phyloP scores from a whole-genome alignment of 805 yeast species.

The Zygotorulaspora danielsina region DNA sequence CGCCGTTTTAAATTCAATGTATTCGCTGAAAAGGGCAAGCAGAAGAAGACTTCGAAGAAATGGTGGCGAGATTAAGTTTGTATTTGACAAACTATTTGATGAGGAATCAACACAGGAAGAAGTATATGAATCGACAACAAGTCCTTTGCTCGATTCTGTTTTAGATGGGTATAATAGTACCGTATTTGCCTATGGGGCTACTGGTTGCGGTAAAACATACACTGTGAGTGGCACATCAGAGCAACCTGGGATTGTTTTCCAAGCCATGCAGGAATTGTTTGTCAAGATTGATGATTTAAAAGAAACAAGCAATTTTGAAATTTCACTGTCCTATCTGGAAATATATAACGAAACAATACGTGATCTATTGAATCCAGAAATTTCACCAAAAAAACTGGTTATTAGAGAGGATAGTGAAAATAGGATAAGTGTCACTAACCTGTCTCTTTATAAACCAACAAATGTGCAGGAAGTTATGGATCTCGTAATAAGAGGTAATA shows the following conservation, averaged over 20 bases:
- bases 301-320: constrained; percentile 54
- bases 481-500: constrained; percentile 65
- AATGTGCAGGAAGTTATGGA: constrained; percentile 75
- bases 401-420: constrained; percentile 69
- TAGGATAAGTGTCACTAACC: constrained; percentile 62
- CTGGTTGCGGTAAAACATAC: constrained; percentile 97
- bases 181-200: constrained; percentile 94
- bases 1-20: constrained; percentile 28
- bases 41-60: constrained; percentile 21
- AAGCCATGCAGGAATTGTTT: constrained; percentile 75
- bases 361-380: constrained; percentile 65
- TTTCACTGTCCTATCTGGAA: constrained; percentile 72
- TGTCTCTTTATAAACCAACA: constrained; percentile 57
- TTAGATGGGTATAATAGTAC: constrained; percentile 87
- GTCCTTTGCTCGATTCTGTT: constrained; percentile 67
- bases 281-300: constrained; percentile 50
- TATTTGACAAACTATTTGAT: constrained; percentile 77
- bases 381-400: constrained; percentile 43
- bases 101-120: constrained; percentile 58
- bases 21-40: constrained; percentile 20
- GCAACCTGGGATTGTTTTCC: constrained; percentile 73
- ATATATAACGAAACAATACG: constrained; percentile 87
- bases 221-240: constrained; percentile 75
- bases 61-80: constrained; percentile 63
- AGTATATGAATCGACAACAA: constrained; percentile 62